phyloP scores from a whole-genome alignment of 148 eudicot genomes.

The Selenicereus undatus region DNA sequence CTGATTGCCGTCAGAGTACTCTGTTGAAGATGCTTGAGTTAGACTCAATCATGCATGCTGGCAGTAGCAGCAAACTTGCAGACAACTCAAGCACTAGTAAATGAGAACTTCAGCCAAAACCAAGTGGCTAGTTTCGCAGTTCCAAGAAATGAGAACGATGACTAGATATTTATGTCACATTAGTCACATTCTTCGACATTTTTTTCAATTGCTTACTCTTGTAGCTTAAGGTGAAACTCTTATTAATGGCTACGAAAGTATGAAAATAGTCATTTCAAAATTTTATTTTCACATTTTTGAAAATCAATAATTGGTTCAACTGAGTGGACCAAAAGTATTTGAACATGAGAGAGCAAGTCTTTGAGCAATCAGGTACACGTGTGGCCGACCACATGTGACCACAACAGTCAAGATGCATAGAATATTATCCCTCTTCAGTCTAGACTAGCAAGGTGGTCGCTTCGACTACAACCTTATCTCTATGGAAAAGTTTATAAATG shows the following conservation, averaged over 20 bases:
- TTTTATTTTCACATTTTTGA: neutral
- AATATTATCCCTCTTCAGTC: neutral
- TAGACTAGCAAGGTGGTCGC: no score
- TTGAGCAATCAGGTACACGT: neutral
- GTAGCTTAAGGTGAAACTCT: neutral
- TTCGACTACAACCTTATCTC: no score
- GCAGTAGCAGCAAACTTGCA: neutral
- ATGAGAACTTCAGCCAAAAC: neutral
- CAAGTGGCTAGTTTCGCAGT: neutral
- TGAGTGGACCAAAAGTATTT: no score
- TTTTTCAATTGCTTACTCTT: neutral
- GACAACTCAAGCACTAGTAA: no score
- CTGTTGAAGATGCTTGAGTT: conserved; percentile 33
- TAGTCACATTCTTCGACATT: neutral
- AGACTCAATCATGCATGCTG: neutral
- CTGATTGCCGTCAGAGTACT: conserved; percentile 93
- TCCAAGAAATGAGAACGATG: neutral
- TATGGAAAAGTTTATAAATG: no score
- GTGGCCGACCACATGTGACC: neutral
- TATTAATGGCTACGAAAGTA: neutral
- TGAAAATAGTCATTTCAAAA: neutral
- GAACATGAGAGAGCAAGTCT: neutral
- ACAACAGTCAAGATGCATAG: neutral
- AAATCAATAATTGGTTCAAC: no score
- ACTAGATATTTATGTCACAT: neutral